Evolutionary conservation across 73 alveolate genomes (phyloP).

Genomic region (Symbiodinium pilosum): DNA sequence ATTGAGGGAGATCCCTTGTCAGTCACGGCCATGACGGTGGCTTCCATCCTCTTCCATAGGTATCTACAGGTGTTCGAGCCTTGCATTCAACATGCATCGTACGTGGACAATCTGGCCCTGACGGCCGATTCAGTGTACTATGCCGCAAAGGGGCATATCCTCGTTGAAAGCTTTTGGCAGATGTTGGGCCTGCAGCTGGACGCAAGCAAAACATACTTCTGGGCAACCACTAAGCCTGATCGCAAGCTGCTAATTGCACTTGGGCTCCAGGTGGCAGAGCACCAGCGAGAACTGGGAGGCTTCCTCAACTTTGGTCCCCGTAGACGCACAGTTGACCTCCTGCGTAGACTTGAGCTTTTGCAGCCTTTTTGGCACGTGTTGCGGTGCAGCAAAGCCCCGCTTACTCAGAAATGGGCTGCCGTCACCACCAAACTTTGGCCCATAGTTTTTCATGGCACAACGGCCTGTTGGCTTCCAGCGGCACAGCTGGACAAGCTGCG

Average conservation of each 20-base stretch:
- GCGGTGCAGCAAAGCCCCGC: neutral
- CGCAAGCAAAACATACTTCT: neutral
- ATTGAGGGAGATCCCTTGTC: neutral
- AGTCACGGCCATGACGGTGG: neutral
- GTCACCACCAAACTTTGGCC: neutral
- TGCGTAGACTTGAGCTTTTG: neutral
- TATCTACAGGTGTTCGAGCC: neutral
- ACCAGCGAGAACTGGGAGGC: constrained; percentile 17
- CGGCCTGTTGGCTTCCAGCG: neutral
- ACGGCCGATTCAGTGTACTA: neutral
- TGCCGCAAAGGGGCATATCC: neutral
- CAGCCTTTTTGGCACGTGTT: neutral
- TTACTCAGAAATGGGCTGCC: neutral
- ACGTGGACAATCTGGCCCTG: neutral
- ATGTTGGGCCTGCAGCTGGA: neutral
- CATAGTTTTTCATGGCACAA: neutral
- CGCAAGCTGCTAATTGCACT: neutral
- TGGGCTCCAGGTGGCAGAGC: neutral
- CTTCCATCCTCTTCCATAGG: neutral
- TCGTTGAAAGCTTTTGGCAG: neutral
- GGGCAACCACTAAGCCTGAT: neutral
- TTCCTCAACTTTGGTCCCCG: neutral
- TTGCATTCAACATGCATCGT: neutral
- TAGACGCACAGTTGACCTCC: neutral
- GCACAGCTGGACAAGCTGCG: neutral